Base-by-base conservation (phyloP, 2,329 filamentous ascomycete genomes). In the Purpureocillium takamizusanense region DNA sequence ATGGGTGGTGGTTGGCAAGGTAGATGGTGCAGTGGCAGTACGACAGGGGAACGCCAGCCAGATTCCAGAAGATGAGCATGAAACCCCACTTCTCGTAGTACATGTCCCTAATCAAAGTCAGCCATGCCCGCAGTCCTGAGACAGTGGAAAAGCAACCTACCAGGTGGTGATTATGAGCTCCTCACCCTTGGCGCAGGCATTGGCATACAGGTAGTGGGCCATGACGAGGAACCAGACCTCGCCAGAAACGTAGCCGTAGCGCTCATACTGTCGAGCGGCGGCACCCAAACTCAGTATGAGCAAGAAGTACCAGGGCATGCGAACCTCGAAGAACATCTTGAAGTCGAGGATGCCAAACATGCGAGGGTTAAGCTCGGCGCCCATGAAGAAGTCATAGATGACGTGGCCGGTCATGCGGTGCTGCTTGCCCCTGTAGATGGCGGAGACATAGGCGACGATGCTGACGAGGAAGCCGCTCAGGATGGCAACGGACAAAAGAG, bases 61-160 rank as follows among this genome's bases (percentile, higher is more conserved):
- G 70, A 64, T 95, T 95, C 88, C 88, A 95, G 76, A 95, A 95
- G 61, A 94, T 94, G 49, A 95, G 76, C 88, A 95, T 95, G 70
- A 95, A 95, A 37, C 88, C 88, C 78, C 86, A 89, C 67, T 95
- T 95, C 71, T 95, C 88, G 53, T 87, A 90, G 70, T 94, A 94
- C 83, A 95, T 94, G 54, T 95, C 88, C 83, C 59, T 61, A 31
- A 9, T 10, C 9, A 7, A 21, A 5, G 35, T 44, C 35, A 46
- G 29, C 13, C 5, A 10, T 36, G 16, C 23, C 5, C 18, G 18
- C 21, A 9, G 13, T 12, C 13, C 3, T 8, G 13, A 21, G 2
- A 14, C 14, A 7, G 6, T 9, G 23, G 16, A 25, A 7, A 1
- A 7, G n/a, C n/a, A 16, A 12, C 56, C 53, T 57, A 62, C 62